Percentiles rank a stretch among this genome's conserved stretches.
phyloP scores from a whole-genome alignment of 306 rosid species.

The Rosa persica region DNA sequence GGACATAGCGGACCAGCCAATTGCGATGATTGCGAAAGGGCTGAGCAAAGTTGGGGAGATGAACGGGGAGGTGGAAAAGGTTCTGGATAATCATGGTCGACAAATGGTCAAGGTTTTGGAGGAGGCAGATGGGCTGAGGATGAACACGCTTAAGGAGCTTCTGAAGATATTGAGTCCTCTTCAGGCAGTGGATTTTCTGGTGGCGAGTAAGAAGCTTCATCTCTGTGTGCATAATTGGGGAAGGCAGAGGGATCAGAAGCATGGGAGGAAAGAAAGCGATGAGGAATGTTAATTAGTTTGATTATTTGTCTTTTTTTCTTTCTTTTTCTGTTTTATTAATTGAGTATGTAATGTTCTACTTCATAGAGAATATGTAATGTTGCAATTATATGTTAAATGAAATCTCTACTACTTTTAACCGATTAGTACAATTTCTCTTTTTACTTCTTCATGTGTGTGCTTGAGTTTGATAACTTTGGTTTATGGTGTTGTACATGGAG shows the following conservation, averaged over 20 bases:
- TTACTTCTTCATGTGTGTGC: too few species aligned
- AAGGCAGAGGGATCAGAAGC: slow-evolving; percentile 31
- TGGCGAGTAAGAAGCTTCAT: slow-evolving; percentile 40
- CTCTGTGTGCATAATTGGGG: slow-evolving; percentile 42
- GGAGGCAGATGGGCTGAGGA: slow-evolving; percentile 34
- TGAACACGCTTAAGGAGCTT: slow-evolving; percentile 30
- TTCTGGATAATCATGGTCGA: slow-evolving; percentile 22
- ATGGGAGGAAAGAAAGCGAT: slow-evolving; percentile 7
- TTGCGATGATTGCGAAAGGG: slow-evolving; percentile 21
- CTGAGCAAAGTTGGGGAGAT: slow-evolving; percentile 13
- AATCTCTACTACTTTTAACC: neutral
- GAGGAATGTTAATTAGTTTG: neutral
- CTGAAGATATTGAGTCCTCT: slow-evolving; percentile 20
- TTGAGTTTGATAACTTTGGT: too few species aligned
- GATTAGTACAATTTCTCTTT: too few species aligned
- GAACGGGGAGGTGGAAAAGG: slow-evolving; percentile 15
- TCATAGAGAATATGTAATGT: too few species aligned
- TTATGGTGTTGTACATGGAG: too few species aligned
- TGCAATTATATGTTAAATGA: neutral
- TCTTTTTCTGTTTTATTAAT: too few species aligned
- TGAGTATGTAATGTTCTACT: neutral
- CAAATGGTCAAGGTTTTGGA: slow-evolving; percentile 17
- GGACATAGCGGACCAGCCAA: slow-evolving; percentile 37
- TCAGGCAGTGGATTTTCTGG: slow-evolving; percentile 32
- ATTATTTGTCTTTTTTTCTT: neutral